These are phyloP conservation scores for Aotearoamyces nothofagi DNA, from an alignment of 2,329 filamentous ascomycete genomes.

Conservation along the genomic window DNA sequence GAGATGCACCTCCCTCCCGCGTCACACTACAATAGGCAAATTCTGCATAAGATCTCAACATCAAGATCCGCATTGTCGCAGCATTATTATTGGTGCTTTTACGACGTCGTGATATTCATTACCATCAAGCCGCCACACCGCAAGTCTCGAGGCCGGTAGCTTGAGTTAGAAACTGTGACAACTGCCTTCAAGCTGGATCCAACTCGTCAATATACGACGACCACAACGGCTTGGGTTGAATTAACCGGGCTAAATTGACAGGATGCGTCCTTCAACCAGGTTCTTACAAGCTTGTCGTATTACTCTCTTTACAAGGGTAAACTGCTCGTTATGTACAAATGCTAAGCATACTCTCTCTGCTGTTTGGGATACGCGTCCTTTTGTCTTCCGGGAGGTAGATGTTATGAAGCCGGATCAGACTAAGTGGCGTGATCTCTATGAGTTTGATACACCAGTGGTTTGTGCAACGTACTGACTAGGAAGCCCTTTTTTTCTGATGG, in stretches of 20 bases:
- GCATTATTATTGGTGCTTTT: too few relatives aligned
- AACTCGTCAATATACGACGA: too few relatives aligned
- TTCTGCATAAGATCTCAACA: too few relatives aligned
- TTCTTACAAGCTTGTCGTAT: conserved; percentile 44
- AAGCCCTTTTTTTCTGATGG: conserved; percentile 8
- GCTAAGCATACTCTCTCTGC: conserved; percentile 53
- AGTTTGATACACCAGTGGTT: conserved; percentile 72
- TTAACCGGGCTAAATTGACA: not conserved
- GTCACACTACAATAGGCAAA: too few relatives aligned
- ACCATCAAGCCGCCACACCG: too few relatives aligned
- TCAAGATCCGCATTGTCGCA: too few relatives aligned
- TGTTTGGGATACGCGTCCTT: conserved; percentile 51
- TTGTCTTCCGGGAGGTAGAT: conserved; percentile 54
- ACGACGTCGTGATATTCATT: too few relatives aligned
- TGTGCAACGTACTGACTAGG: conserved; percentile 4
- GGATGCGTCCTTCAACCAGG: conserved; percentile 35
- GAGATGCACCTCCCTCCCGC: too few relatives aligned
- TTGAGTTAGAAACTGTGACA: too few relatives aligned
- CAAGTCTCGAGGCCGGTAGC: too few relatives aligned
- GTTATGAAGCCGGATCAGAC: conserved; percentile 47
- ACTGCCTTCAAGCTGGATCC: too few relatives aligned
- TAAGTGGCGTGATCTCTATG: conserved; percentile 58
- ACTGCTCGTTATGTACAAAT: conserved; percentile 55
- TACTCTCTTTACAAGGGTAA: conserved; percentile 59
- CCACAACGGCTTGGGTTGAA: not conserved